Conservation (phyloP, 345 rosid species). For the Aurinia saxatilis region DNA sequence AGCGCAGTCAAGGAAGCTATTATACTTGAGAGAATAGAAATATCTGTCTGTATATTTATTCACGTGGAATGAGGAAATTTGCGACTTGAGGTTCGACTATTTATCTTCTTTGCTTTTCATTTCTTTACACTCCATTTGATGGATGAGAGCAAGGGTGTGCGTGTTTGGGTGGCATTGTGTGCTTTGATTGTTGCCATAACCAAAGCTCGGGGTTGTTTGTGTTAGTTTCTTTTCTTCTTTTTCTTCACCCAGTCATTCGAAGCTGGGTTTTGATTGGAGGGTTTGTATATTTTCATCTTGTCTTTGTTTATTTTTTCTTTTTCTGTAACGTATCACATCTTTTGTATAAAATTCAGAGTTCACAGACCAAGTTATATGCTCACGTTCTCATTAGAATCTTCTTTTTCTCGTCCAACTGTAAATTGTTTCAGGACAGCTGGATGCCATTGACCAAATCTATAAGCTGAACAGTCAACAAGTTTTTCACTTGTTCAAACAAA, state of each 20-base stretch:
- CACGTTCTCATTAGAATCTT: slow-evolving; percentile 6
- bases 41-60: slow-evolving; percentile 13
- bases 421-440: slow-evolving; percentile 3
- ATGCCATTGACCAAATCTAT: neutral
- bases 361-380: slow-evolving; percentile 15
- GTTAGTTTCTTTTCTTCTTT: neutral
- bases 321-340: neutral
- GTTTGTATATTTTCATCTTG: slow-evolving; percentile 11
- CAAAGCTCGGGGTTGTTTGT: slow-evolving; percentile 13
- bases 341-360: slow-evolving; percentile 26
- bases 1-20: slow-evolving; percentile 79
- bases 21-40: slow-evolving; percentile 33
- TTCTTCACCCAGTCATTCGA: neutral
- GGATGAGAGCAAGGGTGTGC: slow-evolving; percentile 1
- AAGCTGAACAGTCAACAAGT: neutral
- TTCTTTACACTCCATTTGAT: slow-evolving; percentile 4
- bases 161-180: slow-evolving; percentile 15
- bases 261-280: slow-evolving; percentile 23
- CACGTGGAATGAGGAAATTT: slow-evolving; percentile 13
- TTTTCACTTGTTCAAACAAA: neutral
- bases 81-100: slow-evolving; percentile 16
- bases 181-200: slow-evolving; percentile 21
- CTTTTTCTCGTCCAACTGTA: neutral
- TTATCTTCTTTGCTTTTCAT: slow-evolving; percentile 4
- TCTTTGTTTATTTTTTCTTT: neutral